These are phyloP conservation scores for Lipomyces japonicus DNA, from an alignment of 805 yeast species.

Conservation along the genomic window DNA sequence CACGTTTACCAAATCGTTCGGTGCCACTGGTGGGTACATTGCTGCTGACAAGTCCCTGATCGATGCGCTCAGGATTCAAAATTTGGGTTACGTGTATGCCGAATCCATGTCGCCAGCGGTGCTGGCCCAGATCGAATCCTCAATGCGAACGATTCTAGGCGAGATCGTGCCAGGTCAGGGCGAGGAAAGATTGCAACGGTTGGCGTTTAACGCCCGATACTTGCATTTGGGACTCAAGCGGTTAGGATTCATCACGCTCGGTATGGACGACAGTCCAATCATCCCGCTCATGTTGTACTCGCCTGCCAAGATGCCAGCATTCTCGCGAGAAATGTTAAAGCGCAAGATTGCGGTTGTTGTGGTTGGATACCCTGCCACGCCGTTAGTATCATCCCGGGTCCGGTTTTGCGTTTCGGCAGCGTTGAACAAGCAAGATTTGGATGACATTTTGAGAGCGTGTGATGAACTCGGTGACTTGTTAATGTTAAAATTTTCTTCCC, in stretches of 20 bases:
- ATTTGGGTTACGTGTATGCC: constrained; percentile 69
- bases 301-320: constrained; percentile 93
- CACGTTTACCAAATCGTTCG: constrained; percentile 93
- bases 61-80: constrained; percentile 67
- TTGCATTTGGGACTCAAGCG: constrained; percentile 84
- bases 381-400: constrained; percentile 81
- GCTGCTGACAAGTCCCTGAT: constrained; percentile 71
- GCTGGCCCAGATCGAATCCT: constrained; percentile 76
- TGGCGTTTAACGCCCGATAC: constrained; percentile 94
- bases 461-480: constrained; percentile 75
- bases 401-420: constrained; percentile 91
- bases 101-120: constrained; percentile 83
- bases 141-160: constrained; percentile 76
- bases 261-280: constrained; percentile 95
- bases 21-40: constrained; percentile 97
- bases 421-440: constrained; percentile 90
- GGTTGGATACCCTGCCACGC: constrained; percentile 98
- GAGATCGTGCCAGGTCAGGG: constrained; percentile 91
- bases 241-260: constrained; percentile 89
- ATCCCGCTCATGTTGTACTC: constrained; percentile 81
- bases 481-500: constrained; percentile 72
- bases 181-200: constrained; percentile 79
- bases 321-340: constrained; percentile 74
- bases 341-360: constrained; percentile 88
- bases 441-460: constrained; percentile 64